Base-by-base conservation (phyloP, 2,329 filamentous ascomycete genomes). In the Endoconidiophora polonica region DNA sequence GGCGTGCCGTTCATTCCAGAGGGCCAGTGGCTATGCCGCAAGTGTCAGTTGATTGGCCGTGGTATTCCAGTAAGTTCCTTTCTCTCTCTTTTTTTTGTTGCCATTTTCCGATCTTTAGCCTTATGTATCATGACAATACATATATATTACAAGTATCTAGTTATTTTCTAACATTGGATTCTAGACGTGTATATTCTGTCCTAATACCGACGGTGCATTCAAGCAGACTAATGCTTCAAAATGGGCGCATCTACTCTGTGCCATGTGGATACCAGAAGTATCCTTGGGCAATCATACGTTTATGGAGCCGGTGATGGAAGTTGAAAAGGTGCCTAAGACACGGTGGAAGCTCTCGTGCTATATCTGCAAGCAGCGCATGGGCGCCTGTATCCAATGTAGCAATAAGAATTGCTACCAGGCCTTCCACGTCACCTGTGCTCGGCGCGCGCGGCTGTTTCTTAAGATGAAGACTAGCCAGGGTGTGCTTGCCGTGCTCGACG, bases 211-310 rank as follows among this genome's bases (percentile, higher is more conserved):
- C 58, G 91, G 91, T 12, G 91, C 91, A 2, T 98, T 98, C 70
- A 98, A 98, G 64, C 91, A 96, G 65, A 96, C 91, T 1, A 95
- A 87, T 56, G 84, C 86, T 2, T 87, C 88, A 2, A 91, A 94
- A 66, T 98, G 91, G 91, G 86, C 90, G 23, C 91, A 98, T 72
- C 68, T 98, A 9, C 76, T 98, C 6, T 98, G 91, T 61, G 86
- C 91, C 29, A 91, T 96, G 69, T 98, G 91, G 91, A 95, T 98
- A 58, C 91, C 91, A 0, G 91, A 98, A 66, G 86, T 96, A 5
- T 90, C 86, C 3, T 77, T 98, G 46, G 91, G 88, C 12, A 98
- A 98, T 60, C 83, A 86, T 54, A 94, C 88, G 5, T 91, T 96
- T 62, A 95, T 96, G 86, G 91, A 98, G 60, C 91, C 91, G 0